Evolutionary conservation across 2,329 filamentous ascomycete genomes (phyloP), one percentile per base, ranked within the genome.

Genomic region (Fusarium mexicanum): DNA sequence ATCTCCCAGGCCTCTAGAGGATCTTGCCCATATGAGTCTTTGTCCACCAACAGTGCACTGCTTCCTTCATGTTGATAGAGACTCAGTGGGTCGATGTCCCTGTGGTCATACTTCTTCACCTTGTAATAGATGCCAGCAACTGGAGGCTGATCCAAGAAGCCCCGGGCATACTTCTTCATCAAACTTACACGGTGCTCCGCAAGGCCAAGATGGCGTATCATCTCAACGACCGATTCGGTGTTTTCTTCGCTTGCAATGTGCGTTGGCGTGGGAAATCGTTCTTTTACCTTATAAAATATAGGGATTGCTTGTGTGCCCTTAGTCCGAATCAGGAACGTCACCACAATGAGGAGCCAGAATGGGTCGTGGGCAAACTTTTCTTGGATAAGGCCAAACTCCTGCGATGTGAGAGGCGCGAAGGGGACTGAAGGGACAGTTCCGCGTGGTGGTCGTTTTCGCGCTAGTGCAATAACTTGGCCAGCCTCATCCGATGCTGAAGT

Each of bases 271-370:
- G 93, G 92, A 68, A 93, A 98, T 6, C 83, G 85, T 18, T 86
- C 83, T 76, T 93, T 92, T 18, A 98, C 85, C 20, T 86, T 79
- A 79, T 91, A 91, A 73, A 97, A 92, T 0, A 93, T 87, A 0
- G 95, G 95, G 35, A 96, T 91, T 8, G 95, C 94, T 16, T 90
- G 87, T 53, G 86, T 88, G 17, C 94, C 95, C 6, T 90, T 87
- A 1, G 95, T 98, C 67, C 93, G 91, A 81, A 96, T 96, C 37
- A 98, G 90, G 77, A 98, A 95, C 1, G 94, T 94, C 10, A 95
- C 91, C 18, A 93, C 94, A 37, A 98, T 86, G 4, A 98, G 88
- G 4, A 98, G 88, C 73, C 91, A 91, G 81, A 97, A 98, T 0
- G 95, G 93, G 64, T 94, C 88, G 57, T 89, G 82, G 5, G 91